Conservation (phyloP, 2,329 filamentous ascomycete species). For the Fusarium aywerte region DNA sequence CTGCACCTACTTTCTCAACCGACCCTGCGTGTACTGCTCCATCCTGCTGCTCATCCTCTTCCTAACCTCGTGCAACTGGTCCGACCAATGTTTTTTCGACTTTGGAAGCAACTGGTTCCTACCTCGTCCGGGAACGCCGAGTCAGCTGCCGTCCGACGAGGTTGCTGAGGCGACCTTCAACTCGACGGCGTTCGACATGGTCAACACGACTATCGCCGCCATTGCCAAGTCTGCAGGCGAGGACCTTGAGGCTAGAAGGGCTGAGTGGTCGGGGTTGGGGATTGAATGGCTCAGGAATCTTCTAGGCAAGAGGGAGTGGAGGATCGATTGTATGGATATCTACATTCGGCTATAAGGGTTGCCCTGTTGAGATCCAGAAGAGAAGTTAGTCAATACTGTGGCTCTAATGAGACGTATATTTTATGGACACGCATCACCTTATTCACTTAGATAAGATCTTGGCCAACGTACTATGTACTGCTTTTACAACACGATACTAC, state of each 20-base stretch:
- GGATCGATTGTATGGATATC: constrained; percentile 90
- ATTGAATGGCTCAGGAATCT: constrained; percentile 88
- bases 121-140: constrained; percentile 65
- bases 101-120: constrained; percentile 93
- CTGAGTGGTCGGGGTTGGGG: constrained; percentile 80
- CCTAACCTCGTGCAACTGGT: constrained; percentile 90
- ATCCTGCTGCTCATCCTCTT: constrained; percentile 95
- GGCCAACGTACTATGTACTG: constrained; percentile 2
- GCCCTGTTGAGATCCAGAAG: background rate
- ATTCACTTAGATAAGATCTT: background rate
- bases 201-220: constrained; percentile 76
- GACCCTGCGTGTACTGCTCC: constrained; percentile 97
- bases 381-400: background rate
- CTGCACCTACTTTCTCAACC: constrained; percentile 94
- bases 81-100: constrained; percentile 92
- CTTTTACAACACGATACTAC: constrained; percentile 14
- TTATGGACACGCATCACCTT: background rate
- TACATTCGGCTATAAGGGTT: constrained; percentile 76
- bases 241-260: constrained; percentile 63
- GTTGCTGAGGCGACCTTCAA: constrained; percentile 54
- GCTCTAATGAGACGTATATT: constrained; percentile 20
- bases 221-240: constrained; percentile 75
- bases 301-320: constrained; percentile 86
- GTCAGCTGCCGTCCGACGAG: constrained; percentile 41
- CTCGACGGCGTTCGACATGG: constrained; percentile 62